A percentile compares a stretch with the other conserved stretches of the same genome.
Evolutionary conservation across 164 flowering plant species (phyloP).

Genomic region (Aristolochia contorta): DNA sequence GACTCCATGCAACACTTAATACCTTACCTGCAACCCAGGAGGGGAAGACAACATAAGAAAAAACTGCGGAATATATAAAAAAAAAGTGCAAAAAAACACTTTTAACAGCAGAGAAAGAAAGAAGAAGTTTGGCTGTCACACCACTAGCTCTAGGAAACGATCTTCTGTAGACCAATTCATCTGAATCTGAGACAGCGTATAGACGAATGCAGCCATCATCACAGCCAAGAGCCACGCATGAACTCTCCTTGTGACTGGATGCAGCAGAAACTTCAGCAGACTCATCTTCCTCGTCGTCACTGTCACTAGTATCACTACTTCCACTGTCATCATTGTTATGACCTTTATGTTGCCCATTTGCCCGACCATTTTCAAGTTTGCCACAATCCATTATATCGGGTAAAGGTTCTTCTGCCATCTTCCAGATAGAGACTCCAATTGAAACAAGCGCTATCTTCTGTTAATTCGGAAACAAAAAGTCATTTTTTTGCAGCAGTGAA

Average conservation of each 20-base stretch:
- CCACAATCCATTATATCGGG: constrained; percentile 13
- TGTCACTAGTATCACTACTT: constrained; percentile 23
- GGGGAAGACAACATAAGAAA: no score
- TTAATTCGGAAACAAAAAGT: no score
- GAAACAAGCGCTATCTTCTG: constrained; percentile 58
- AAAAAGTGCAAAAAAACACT: neutral
- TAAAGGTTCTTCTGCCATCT: constrained; percentile 71
- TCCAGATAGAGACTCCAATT: constrained; percentile 86
- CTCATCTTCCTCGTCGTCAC: constrained; percentile 27
- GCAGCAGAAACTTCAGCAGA: constrained; percentile 27
- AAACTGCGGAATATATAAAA: no score
- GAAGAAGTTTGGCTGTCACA: constrained; percentile 35
- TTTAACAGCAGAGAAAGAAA: neutral
- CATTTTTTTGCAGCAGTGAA: no score
- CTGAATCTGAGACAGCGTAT: constrained; percentile 40
- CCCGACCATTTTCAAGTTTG: constrained; percentile 42
- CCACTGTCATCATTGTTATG: constrained; percentile 23
- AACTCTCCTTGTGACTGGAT: constrained; percentile 16
- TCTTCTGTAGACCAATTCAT: constrained; percentile 41
- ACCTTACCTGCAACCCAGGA: constrained; percentile 45
- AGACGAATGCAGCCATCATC: constrained; percentile 91
- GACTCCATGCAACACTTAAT: constrained; percentile 83
- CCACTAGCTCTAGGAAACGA: constrained; percentile 91
- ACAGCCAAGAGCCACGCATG: constrained; percentile 60
- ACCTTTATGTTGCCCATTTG: constrained; percentile 13